Evolutionary conservation across 371 early-diverging fungal species (phyloP).

Genomic region (Mucor piriformis): DNA sequence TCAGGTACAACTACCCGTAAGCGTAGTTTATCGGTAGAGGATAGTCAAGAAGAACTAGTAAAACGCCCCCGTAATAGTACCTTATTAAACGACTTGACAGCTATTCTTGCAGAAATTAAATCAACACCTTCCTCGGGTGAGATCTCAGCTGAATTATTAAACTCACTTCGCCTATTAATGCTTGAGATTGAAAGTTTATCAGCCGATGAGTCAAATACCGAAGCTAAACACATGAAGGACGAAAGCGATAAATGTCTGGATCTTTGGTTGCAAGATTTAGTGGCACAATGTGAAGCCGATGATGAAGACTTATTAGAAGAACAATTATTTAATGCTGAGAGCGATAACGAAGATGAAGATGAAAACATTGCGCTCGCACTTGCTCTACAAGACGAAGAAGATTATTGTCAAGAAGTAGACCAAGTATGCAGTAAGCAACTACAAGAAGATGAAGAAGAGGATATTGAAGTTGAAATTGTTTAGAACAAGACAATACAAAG

Average conservation of each 20-base stretch:
- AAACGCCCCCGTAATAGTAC: slow-evolving; percentile 17
- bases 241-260: slow-evolving; percentile 47
- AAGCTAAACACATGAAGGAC: slow-evolving; percentile 37
- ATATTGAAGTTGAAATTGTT: slow-evolving; percentile 20
- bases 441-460: slow-evolving; percentile 16
- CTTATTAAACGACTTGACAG: slow-evolving; percentile 30
- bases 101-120: slow-evolving; percentile 38
- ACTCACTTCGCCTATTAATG: slow-evolving; percentile 40
- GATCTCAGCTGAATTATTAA: slow-evolving; percentile 42
- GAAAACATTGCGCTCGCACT: slow-evolving; percentile 24
- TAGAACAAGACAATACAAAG: neutral
- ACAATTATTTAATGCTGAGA: slow-evolving; percentile 24
- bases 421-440: slow-evolving; percentile 12
- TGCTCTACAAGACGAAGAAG: slow-evolving; percentile 26
- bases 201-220: slow-evolving; percentile 37
- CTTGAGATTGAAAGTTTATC: slow-evolving; percentile 43
- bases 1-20: slow-evolving; percentile 9
- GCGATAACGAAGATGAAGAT: slow-evolving; percentile 35
- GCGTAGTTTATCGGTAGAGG: slow-evolving; percentile 16
- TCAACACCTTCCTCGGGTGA: slow-evolving; percentile 46
- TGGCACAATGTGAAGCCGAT: slow-evolving; percentile 45
- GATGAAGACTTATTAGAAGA: slow-evolving; percentile 28
- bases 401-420: slow-evolving; percentile 20
- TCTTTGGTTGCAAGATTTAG: slow-evolving; percentile 45
- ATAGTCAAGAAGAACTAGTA: slow-evolving; percentile 9